Percentiles rank a stretch among this genome's conserved stretches.
phyloP scores from a whole-genome alignment of 2,329 filamentous ascomycete genomes.

The Fusarium penzigii region DNA sequence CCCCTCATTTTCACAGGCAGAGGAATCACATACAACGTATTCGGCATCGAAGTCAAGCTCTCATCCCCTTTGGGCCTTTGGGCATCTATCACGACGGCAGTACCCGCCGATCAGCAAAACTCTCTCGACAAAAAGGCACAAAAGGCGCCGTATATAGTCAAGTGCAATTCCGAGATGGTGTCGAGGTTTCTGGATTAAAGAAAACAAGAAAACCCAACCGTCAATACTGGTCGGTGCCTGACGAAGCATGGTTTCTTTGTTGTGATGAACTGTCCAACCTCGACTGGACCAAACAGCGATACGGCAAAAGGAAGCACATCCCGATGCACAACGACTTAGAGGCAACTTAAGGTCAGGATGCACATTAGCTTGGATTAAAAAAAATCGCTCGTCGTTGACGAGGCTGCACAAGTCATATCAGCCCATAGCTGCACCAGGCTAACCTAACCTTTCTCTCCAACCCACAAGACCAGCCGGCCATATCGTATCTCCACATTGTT shows the following conservation, averaged over 20 bases:
- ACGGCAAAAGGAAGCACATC: background rate
- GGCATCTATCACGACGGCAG: slow-evolving; percentile 9
- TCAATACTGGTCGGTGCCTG: background rate
- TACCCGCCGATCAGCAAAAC: slow-evolving; percentile 12
- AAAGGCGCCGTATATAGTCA: background rate
- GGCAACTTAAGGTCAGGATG: too few relatives aligned
- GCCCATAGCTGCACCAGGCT: background rate
- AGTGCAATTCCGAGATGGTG: background rate
- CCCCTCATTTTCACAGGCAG: too few relatives aligned
- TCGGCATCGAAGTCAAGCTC: too few relatives aligned
- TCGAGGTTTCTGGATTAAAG: background rate
- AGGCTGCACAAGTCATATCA: background rate
- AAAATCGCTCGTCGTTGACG: too few relatives aligned
- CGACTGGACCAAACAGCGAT: background rate
- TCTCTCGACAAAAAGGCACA: background rate
- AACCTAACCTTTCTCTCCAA: background rate
- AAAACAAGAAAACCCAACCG: background rate
- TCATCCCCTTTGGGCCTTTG: slow-evolving; percentile 3
- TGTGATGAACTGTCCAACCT: too few relatives aligned
- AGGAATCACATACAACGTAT: too few relatives aligned
- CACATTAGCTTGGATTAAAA: too few relatives aligned
- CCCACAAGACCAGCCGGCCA: background rate
- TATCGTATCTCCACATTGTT: background rate
- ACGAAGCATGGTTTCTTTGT: background rate
- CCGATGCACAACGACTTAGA: background rate